phyloP scores from a whole-genome alignment of 2,329 filamentous ascomycete genomes.

The Aphanocladium album region DNA sequence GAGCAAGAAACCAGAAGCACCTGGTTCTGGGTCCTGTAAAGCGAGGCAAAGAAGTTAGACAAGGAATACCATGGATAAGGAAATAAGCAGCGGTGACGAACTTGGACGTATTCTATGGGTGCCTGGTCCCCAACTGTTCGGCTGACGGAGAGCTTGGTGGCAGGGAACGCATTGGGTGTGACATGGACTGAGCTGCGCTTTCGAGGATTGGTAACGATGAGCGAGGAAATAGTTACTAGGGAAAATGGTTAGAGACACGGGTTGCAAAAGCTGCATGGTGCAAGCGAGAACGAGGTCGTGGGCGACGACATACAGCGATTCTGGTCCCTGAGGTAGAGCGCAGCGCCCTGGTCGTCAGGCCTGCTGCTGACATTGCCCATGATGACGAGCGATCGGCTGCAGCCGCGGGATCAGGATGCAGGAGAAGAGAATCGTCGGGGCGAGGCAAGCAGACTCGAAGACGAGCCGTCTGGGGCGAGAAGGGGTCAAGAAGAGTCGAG shows the following conservation, averaged over 20 bases:
- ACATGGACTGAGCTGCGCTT: conserved; percentile 73
- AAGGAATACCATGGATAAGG: conserved; percentile 12
- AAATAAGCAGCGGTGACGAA: conserved; percentile 36
- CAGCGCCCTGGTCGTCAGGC: conserved; percentile 68
- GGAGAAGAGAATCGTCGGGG: not conserved
- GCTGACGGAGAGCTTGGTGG: conserved; percentile 68
- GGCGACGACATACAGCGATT: conserved; percentile 67
- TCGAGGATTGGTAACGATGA: conserved; percentile 74
- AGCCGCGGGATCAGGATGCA: conserved; percentile 2
- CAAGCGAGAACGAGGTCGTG: conserved; percentile 17
- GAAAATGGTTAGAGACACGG: conserved; percentile 9
- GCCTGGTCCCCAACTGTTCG: conserved; percentile 68
- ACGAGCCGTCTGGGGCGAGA: not conserved
- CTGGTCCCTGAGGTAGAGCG: conserved; percentile 85
- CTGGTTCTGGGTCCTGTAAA: conserved; percentile 68
- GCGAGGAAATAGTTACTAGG: conserved; percentile 79
- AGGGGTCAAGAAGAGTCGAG: not conserved
- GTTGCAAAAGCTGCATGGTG: not conserved
- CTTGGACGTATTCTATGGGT: conserved; percentile 88
- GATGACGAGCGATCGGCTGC: conserved; percentile 30
- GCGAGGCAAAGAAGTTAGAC: not conserved
- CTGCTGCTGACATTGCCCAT: conserved; percentile 95
- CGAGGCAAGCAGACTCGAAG: not conserved
- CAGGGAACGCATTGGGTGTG: conserved; percentile 81
- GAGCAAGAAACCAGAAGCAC: conserved; percentile 70